A percentile compares a stretch with the other conserved stretches of the same genome.
These are phyloP conservation scores for Eutrema japonicum DNA, from an alignment of 345 rosid genomes.

Conservation along the genomic window DNA sequence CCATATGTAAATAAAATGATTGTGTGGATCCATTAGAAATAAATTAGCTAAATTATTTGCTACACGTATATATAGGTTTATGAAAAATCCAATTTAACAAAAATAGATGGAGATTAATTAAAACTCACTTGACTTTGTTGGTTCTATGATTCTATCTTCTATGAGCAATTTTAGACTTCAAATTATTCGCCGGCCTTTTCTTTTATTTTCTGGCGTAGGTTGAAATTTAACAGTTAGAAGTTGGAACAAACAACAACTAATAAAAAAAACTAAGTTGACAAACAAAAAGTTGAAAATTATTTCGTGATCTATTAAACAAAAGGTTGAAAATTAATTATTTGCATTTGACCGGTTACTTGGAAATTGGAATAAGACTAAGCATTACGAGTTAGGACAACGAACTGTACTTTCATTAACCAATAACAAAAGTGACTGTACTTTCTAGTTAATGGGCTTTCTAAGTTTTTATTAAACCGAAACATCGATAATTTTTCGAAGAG, in stretches of 20 bases:
- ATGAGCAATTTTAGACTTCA: neutral
- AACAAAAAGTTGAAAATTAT: constrained; percentile 8
- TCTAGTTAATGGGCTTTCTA: neutral
- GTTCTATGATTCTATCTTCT: no score
- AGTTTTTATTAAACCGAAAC: neutral
- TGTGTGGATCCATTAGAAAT: neutral
- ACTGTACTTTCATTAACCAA: no score
- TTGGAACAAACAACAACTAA: neutral
- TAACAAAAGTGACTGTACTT: neutral
- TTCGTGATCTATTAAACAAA: neutral
- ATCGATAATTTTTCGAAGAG: neutral
- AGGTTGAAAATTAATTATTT: constrained; percentile 28
- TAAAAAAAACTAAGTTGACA: neutral
- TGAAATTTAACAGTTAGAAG: constrained; percentile 29
- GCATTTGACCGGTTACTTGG: constrained; percentile 23
- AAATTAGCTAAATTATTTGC: neutral
- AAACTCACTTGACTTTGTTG: neutral
- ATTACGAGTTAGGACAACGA: neutral
- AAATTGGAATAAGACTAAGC: constrained; percentile 8
- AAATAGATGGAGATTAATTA: neutral
- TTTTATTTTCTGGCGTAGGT: neutral
- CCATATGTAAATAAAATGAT: neutral
- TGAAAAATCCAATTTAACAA: neutral
- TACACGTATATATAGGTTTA: neutral
- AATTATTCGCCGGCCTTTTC: neutral